Percentiles rank a stretch among this genome's conserved stretches.
phyloP scores from a whole-genome alignment of 805 yeast species.

The Hanseniaspora mollemarum region DNA sequence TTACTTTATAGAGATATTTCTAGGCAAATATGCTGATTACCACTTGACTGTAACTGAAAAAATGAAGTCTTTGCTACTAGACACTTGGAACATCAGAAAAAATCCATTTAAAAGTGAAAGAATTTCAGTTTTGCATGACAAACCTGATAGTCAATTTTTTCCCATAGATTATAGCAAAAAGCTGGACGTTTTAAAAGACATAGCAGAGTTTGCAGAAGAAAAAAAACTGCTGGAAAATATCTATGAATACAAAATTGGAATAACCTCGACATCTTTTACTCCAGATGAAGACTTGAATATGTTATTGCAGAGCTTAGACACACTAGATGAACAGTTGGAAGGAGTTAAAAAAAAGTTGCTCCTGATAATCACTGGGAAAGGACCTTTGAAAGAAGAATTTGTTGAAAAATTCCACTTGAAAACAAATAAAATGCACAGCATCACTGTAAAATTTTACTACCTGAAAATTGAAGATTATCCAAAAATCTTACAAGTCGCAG shows the following conservation, averaged over 20 bases:
- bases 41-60: constrained; percentile 71
- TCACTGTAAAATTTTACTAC: constrained; percentile 63
- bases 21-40: constrained; percentile 54
- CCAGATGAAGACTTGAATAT: constrained; percentile 83
- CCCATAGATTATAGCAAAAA: constrained; percentile 19
- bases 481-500: constrained; percentile 58
- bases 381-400: constrained; percentile 60
- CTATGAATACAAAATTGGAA: constrained; percentile 46
- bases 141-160: constrained; percentile 45
- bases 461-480: constrained; percentile 71
- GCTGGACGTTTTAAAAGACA: constrained; percentile 11
- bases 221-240: neutral
- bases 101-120: constrained; percentile 32
- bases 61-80: constrained; percentile 51
- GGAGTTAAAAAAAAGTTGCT: constrained; percentile 31
- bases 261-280: constrained; percentile 87
- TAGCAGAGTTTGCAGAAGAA: constrained; percentile 8
- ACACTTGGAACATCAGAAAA: constrained; percentile 36
- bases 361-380: constrained; percentile 91
- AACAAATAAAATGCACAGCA: constrained; percentile 31
- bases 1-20: constrained; percentile 48
- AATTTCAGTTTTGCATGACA: constrained; percentile 64
- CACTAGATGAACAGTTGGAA: constrained; percentile 30
- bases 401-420: constrained; percentile 37
- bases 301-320: constrained; percentile 51